phyloP scores from a whole-genome alignment of 2,329 filamentous ascomycete genomes.

The Tolypocladium nubicola region DNA sequence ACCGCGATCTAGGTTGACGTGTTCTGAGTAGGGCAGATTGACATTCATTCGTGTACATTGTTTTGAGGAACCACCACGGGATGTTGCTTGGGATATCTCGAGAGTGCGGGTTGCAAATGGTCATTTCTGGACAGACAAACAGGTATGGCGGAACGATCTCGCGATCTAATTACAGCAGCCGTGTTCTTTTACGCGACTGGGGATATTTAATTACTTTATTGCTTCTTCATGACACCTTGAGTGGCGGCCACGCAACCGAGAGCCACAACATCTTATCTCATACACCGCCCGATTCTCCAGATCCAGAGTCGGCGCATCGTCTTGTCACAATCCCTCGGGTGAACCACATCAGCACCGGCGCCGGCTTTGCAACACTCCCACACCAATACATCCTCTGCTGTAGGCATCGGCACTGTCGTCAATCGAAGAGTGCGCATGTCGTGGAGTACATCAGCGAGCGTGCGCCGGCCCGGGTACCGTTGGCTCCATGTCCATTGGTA shows the following conservation, averaged over 20 bases:
- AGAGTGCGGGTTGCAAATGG: background rate
- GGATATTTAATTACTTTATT: background rate
- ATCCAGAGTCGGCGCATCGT: background rate
- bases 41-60: background rate
- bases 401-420: background rate
- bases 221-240: background rate
- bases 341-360: background rate
- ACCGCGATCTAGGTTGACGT: background rate
- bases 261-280: too few relatives aligned
- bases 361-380: background rate
- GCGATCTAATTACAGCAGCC: background rate
- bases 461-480: background rate
- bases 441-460: background rate
- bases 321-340: background rate
- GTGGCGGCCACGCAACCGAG: background rate
- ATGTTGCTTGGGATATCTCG: background rate
- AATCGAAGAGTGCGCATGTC: background rate
- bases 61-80: background rate
- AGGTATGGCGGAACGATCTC: background rate
- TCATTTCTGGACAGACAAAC: background rate
- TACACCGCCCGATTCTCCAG: too few relatives aligned
- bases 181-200: background rate
- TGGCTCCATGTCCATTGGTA: background rate
- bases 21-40: background rate
- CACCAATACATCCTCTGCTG: background rate